Percentiles rank a stretch among this genome's conserved stretches.
phyloP scores from a whole-genome alignment of 306 rosid species.

The Lathyrus tuberosus region DNA sequence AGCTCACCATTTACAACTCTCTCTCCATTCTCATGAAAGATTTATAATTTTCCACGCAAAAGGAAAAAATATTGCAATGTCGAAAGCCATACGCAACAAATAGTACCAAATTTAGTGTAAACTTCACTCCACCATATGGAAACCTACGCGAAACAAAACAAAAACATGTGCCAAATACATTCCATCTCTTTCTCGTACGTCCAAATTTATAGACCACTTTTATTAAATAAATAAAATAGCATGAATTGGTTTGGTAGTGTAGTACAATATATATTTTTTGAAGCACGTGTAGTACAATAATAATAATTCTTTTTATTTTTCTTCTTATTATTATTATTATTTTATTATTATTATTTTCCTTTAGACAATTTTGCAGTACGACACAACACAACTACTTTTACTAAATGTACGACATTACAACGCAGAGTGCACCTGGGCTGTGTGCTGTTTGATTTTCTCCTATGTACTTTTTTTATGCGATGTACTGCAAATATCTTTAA shows the following conservation, averaged over 20 bases:
- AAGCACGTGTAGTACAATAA: conserved; percentile 1
- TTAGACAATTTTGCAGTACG: conserved; percentile 21
- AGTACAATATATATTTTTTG: conserved; percentile 30
- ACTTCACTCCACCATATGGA: no score
- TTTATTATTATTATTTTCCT: background rate
- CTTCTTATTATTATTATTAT: background rate
- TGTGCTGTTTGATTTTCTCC: background rate
- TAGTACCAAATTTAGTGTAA: no score
- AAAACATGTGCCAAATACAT: no score
- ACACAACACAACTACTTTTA: background rate
- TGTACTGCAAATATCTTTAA: background rate
- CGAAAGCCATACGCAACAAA: no score
- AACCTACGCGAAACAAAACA: no score
- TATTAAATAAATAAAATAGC: background rate
- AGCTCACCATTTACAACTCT: no score
- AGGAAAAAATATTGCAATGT: no score
- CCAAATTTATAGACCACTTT: background rate
- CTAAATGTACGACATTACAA: conserved; percentile 6
- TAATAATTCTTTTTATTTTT: background rate
- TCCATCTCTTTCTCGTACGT: background rate
- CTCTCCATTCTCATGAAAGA: no score
- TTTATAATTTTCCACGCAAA: no score
- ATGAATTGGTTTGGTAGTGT: background rate
- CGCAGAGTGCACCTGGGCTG: background rate
- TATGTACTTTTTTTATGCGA: no score